phyloP scores from a whole-genome alignment of 2,329 filamentous ascomycete species.

The Orbilia quercus region DNA sequence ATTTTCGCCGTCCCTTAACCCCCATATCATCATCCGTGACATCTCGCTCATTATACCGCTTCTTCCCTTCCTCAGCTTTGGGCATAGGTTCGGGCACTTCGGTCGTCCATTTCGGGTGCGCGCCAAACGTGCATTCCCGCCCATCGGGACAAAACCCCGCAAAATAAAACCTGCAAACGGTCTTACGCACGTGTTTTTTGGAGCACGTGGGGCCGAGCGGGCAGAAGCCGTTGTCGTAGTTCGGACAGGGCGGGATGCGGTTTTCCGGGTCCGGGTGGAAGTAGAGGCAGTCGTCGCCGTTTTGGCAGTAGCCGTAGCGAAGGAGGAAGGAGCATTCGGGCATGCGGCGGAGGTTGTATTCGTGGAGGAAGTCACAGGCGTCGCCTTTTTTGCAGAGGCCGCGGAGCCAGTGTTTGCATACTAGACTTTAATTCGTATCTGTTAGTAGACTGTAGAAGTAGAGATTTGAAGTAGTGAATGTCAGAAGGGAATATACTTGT shows the following conservation, averaged over 20 bases:
- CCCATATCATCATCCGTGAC: constrained; percentile 56
- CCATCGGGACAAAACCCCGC: constrained; percentile 95
- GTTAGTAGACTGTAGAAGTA: constrained; percentile 61
- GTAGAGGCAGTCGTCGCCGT: constrained; percentile 95
- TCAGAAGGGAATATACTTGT: constrained; percentile 66
- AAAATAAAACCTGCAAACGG: constrained; percentile 84
- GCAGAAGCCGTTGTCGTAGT: constrained; percentile 96
- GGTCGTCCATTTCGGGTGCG: constrained; percentile 81
- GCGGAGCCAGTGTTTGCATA: constrained; percentile 99
- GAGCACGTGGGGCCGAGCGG: constrained; percentile 86
- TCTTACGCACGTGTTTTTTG: constrained; percentile 86
- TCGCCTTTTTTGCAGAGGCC: constrained; percentile 98
- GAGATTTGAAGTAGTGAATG: too few relatives aligned
- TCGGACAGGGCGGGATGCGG: constrained; percentile 81
- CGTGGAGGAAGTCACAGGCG: constrained; percentile 96
- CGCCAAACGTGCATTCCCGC: constrained; percentile 77
- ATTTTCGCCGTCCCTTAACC: constrained; percentile 52
- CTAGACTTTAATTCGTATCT: too few relatives aligned
- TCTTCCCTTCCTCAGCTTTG: constrained; percentile 77
- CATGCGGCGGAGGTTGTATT: constrained; percentile 98
- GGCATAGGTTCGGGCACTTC: constrained; percentile 69
- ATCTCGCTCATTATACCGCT: constrained; percentile 61
- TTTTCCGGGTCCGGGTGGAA: constrained; percentile 87
- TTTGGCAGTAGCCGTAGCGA: constrained; percentile 91
- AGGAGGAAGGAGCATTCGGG: constrained; percentile 98